Percentiles rank a stretch among this genome's conserved stretches.
These are phyloP conservation scores for Salix viminalis DNA, from an alignment of 345 rosid genomes.

Conservation along the genomic window DNA sequence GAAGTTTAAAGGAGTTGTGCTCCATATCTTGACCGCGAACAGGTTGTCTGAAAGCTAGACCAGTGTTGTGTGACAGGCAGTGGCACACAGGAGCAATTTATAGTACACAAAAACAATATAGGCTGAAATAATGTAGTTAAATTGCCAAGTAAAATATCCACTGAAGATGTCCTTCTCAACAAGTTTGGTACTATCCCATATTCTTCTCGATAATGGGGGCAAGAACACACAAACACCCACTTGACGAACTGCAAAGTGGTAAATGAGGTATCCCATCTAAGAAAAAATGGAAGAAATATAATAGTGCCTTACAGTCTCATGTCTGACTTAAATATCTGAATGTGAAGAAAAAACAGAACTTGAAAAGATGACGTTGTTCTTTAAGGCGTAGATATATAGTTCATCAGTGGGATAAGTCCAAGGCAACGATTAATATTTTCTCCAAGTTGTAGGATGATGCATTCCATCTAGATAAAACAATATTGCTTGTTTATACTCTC, in stretches of 20 bases:
- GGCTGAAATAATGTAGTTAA: neutral
- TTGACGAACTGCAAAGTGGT: conserved; percentile 23
- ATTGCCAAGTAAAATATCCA: conserved; percentile 31
- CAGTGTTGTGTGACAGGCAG: conserved; percentile 1
- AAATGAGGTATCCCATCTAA: conserved; percentile 27
- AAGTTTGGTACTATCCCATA: conserved; percentile 48
- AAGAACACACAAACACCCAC: conserved; percentile 18
- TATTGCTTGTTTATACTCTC: conserved; percentile 13
- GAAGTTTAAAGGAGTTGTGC: conserved; percentile 14
- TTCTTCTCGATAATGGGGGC: conserved; percentile 8
- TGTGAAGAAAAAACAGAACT: too few species aligned
- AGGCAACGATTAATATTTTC: neutral
- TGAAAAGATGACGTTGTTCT: too few species aligned
- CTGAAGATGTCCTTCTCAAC: conserved; percentile 29
- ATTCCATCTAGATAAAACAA: conserved; percentile 18
- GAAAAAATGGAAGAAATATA: neutral
- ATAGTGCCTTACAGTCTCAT: neutral
- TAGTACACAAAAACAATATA: conserved; percentile 14
- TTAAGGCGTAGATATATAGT: too few species aligned
- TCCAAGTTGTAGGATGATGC: conserved; percentile 29
- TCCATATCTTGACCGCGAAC: conserved; percentile 26
- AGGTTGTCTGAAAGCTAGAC: neutral
- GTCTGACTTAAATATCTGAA: too few species aligned
- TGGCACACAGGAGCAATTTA: conserved; percentile 26
- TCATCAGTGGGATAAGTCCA: too few species aligned